These are phyloP conservation scores for Glebionis coronaria DNA, from an alignment of 129 eudicot species.

Conservation along the genomic window DNA sequence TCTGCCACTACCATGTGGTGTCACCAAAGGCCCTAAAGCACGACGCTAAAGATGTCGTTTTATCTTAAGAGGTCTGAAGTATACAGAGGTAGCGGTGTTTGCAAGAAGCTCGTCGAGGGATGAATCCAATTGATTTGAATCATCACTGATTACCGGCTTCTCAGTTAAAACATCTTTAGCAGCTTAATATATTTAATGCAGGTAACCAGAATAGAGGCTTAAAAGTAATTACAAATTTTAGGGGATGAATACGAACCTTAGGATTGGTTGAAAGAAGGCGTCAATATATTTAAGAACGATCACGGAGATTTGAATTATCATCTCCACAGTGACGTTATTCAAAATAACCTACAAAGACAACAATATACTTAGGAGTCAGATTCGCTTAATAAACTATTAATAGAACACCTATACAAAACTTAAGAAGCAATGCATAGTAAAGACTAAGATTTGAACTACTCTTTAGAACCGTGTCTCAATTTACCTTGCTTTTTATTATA, in stretches of 20 bases:
- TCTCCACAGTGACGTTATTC: slow-evolving; percentile 98
- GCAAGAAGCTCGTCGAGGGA: slow-evolving; percentile 97
- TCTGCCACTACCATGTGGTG: no score
- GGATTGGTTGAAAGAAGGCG: slow-evolving; percentile 99
- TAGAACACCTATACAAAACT: no score
- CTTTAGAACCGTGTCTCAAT: no score
- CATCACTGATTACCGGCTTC: slow-evolving; percentile 95
- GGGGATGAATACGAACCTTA: slow-evolving; percentile 53
- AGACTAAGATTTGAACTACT: no score
- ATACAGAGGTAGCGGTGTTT: slow-evolving; percentile 93
- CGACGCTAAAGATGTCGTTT: no score
- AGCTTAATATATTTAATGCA: slow-evolving; percentile 49
- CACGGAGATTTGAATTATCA: slow-evolving; percentile 97
- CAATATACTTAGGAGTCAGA: not conserved
- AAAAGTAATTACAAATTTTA: not conserved
- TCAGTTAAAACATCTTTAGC: slow-evolving; percentile 95
- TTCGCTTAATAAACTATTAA: no score
- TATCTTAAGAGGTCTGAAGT: slow-evolving; percentile 99
- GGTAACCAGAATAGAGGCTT: slow-evolving; percentile 9
- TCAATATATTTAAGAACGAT: slow-evolving; percentile 99
- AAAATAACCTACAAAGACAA: slow-evolving; percentile 72
- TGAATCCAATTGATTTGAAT: slow-evolving; percentile 85
- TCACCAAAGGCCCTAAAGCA: no score
- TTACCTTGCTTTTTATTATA: no score
- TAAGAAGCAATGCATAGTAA: no score